Evolutionary conservation across 139 green algal genomes (phyloP).

Genomic region (Gonium pectorale): DNA sequence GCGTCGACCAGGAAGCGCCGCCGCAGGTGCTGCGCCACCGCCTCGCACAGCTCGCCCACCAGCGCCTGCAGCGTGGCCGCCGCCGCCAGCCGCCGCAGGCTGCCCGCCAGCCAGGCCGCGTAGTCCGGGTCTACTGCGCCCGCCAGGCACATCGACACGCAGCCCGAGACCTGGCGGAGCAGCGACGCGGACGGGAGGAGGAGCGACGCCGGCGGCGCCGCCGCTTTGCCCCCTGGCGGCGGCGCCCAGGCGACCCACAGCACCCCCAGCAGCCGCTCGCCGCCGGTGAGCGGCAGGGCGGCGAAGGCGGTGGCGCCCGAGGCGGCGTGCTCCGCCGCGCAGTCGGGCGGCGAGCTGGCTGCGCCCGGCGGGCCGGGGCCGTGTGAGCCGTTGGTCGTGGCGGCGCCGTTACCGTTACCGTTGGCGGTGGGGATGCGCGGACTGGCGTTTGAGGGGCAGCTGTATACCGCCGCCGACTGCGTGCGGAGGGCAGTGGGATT

Average conservation of each 20-base stretch:
- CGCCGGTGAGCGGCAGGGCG: conserved; percentile 12
- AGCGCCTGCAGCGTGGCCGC: conserved; percentile 27
- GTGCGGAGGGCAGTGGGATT: too few relatives aligned
- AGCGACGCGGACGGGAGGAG: not conserved
- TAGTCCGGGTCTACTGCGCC: conserved; percentile 24
- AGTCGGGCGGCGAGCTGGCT: not conserved
- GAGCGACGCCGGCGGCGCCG: not conserved
- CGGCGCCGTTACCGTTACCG: too few relatives aligned
- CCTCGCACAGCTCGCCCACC: conserved; percentile 34
- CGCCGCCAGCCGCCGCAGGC: conserved; percentile 29
- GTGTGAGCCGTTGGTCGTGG: too few relatives aligned
- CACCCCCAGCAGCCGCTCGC: conserved; percentile 22
- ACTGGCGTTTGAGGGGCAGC: too few relatives aligned
- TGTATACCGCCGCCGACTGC: too few relatives aligned
- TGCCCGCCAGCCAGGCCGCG: conserved; percentile 2
- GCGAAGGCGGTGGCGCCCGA: conserved; percentile 14
- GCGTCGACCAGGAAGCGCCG: conserved; percentile 34
- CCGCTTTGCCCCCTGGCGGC: too few relatives aligned
- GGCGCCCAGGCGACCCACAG: not conserved
- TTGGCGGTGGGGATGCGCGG: too few relatives aligned
- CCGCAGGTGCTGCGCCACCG: conserved; percentile 18
- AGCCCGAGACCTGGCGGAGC: not conserved
- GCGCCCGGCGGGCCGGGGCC: too few relatives aligned
- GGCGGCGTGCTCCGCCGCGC: not conserved
- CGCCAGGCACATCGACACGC: conserved; percentile 16